A percentile compares a stretch with the other conserved stretches of the same genome.
These are phyloP conservation scores for Lactifluus echinatus DNA, from an alignment of 768 basidiomycete genomes.

Conservation along the genomic window DNA sequence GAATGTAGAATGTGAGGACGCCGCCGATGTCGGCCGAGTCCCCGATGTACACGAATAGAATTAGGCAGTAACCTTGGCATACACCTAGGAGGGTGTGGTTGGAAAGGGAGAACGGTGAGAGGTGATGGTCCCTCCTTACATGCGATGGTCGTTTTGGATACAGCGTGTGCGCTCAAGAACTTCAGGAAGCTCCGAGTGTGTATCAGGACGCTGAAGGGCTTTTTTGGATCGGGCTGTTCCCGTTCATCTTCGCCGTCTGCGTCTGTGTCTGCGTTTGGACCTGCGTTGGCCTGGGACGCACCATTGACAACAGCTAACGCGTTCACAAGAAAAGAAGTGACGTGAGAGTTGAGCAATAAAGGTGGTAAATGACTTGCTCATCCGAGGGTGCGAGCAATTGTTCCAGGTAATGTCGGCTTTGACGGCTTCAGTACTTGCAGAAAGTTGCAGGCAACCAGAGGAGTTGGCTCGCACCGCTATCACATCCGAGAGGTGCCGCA, in stretches of 20 bases:
- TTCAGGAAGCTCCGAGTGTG: slow-evolving; percentile 70
- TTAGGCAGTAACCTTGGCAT: slow-evolving; percentile 75
- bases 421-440: slow-evolving; percentile 63
- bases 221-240: slow-evolving; percentile 39
- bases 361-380: slow-evolving; percentile 28
- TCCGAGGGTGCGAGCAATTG: slow-evolving; percentile 57
- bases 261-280: slow-evolving; percentile 25
- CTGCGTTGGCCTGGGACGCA: slow-evolving; percentile 17
- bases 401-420: slow-evolving; percentile 75
- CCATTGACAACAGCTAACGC: slow-evolving; percentile 18
- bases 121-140: slow-evolving; percentile 40
- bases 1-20: slow-evolving; percentile 83
- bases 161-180: slow-evolving; percentile 71
- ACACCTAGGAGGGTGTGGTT: slow-evolving; percentile 41
- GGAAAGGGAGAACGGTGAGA: neutral
- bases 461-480: slow-evolving; percentile 64
- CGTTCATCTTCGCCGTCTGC: slow-evolving; percentile 25
- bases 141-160: slow-evolving; percentile 79
- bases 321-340: neutral
- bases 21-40: slow-evolving; percentile 71
- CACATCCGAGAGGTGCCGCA: slow-evolving; percentile 60
- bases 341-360: neutral
- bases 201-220: slow-evolving; percentile 57
- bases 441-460: slow-evolving; percentile 43
- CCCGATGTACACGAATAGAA: slow-evolving; percentile 85